Evolutionary conservation across 768 basidiomycete species (phyloP), one percentile per base, ranked within the genome.

Genomic region (Rhizopogon rudus): DNA sequence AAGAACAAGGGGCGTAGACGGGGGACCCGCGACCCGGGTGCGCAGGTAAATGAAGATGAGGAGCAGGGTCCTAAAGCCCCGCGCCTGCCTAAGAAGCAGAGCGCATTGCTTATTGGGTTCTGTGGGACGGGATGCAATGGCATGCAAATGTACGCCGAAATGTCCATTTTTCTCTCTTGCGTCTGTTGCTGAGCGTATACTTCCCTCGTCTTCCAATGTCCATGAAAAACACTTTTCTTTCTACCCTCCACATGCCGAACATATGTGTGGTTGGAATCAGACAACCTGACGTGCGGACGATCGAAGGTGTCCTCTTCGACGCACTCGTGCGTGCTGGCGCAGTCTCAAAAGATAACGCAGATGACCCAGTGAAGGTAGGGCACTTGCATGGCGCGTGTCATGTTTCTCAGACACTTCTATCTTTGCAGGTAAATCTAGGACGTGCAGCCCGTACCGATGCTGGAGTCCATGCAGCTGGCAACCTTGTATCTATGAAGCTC

Each of bases 381-480:
- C 37, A 53, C 9, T 3, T 1, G 35, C 13, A 22, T n/a, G 16
- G 14, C 35, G 43, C 33, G 33, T 51, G 20, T 40, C n/a, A 17
- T 12, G 4, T 49, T 28, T 25, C 10, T 44, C 2, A 7, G 29
- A 44, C 41, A 25, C 41, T 54, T 13, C 25, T 41, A 17, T 16
- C 6, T 49, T n/a, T 3, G 33, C 63, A 95, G 91, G 91, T 96
- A 51, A 80, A 77, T 46, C 81, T 98, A 12, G 85, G 82, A 20
- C 83, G 97, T 31, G 93, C 96, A 7, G 97, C 97, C 17, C 79
- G 97, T 8, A 99, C 97, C 1, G 97, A 99, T 68, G 91, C 95
- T 2, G 97, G 97, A 25, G 97, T 99, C 6, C 95, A 97, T 67
- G 97, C 97, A 12, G 94, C 94, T 22, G 91, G 95, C 9, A 99